Evolutionary conservation across 1,284 basidiomycete genomes (phyloP).

Genomic region (Sphaerobolus stellatus): DNA sequence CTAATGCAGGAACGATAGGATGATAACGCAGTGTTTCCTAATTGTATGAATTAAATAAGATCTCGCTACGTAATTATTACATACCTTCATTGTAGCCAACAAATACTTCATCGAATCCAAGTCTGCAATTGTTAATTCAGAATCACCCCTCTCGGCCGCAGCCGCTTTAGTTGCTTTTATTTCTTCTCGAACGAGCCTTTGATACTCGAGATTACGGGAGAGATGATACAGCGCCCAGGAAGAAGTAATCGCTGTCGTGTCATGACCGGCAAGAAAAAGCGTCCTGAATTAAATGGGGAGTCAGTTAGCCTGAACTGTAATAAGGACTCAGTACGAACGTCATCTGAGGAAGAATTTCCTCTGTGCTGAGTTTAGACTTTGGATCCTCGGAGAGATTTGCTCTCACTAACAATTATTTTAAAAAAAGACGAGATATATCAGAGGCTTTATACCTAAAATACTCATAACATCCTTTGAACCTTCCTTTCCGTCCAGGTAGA

Average conservation of each 20-base stretch:
- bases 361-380: conserved; percentile 43
- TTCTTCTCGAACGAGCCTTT: conserved; percentile 38
- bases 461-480: conserved; percentile 41
- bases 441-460: conserved; percentile 35
- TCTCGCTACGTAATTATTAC: neutral
- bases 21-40: conserved; percentile 44
- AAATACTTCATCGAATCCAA: conserved; percentile 50
- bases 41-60: neutral
- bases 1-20: conserved; percentile 40
- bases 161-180: conserved; percentile 36
- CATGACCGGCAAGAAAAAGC: conserved; percentile 15
- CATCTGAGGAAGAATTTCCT: conserved; percentile 57
- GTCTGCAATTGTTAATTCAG: conserved; percentile 44
- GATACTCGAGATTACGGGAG: conserved; percentile 36
- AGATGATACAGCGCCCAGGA: conserved; percentile 46
- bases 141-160: conserved; percentile 38
- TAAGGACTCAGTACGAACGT: neutral
- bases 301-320: neutral
- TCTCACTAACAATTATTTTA: conserved; percentile 38
- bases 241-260: conserved; percentile 40
- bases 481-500: conserved; percentile 29
- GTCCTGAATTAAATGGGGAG: conserved; percentile 20
- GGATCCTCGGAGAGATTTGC: conserved; percentile 50
- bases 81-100: conserved; percentile 51
- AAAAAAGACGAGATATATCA: neutral